phyloP scores from a whole-genome alignment of 2,329 filamentous ascomycete genomes.

The Nemania sp. region DNA sequence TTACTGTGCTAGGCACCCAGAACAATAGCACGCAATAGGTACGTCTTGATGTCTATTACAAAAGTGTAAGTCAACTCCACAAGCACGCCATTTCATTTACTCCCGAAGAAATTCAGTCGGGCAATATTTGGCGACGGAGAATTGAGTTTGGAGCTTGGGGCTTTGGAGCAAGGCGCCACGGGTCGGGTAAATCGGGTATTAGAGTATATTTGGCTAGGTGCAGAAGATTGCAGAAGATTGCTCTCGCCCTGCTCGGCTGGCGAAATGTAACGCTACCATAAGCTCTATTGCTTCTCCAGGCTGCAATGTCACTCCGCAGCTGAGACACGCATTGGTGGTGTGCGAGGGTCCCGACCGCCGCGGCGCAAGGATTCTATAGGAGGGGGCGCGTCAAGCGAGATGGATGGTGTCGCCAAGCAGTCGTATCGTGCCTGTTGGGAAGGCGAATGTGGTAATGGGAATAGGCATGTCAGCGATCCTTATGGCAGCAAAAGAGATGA shows the following conservation, averaged over 20 bases:
- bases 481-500: no score
- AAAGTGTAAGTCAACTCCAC: no score
- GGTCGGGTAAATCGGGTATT: constrained; percentile 25
- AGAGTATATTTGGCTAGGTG: constrained; percentile 11
- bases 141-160: no score
- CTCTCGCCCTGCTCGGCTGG: constrained; percentile 23
- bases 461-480: no score
- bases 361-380: no score
- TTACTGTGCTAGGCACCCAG: neutral
- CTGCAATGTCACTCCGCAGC: constrained; percentile 23
- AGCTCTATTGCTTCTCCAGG: constrained; percentile 14
- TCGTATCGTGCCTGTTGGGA: constrained; percentile 10
- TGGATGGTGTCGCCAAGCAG: neutral
- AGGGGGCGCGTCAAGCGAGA: no score
- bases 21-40: neutral
- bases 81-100: no score
- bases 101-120: neutral
- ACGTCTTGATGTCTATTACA: neutral
- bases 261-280: constrained; percentile 18
- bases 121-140: neutral
- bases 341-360: constrained; percentile 2
- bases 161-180: constrained; percentile 11
- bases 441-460: no score
- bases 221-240: constrained; percentile 19
- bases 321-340: constrained; percentile 15